Evolutionary conservation across 805 yeast species (phyloP), one percentile per base, ranked within the genome.

Genomic region (Komagataella pseudopastoris): DNA sequence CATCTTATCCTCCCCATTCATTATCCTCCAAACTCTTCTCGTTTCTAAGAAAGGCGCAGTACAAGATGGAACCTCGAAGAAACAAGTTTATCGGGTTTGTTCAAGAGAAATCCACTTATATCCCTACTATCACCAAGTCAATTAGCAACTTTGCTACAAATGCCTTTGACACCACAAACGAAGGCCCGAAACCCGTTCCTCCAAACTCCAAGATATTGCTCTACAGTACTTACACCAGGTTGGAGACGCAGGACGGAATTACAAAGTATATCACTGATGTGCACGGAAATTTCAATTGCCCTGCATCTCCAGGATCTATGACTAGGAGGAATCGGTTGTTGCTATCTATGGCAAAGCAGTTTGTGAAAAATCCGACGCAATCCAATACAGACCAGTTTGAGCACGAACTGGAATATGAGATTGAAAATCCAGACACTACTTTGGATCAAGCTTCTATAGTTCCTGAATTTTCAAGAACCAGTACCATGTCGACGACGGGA

Each of bases 311-410:
- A 0, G 95, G 95, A 1, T 69, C 75, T 6, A 76, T 80, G 71
- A 75, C 77, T 30, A 71, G 95, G 46, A 88, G 84, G 59, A 88
- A 88, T 63, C 69, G 82, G 53, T 63, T 90, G 47, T 70, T 90
- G 36, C 63, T 85, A 20, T 74, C 88, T 0, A 65, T 88, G 47
- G 87, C 88, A 3, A 78, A 78, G 54, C 88, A 86, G 63, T 68
- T 85, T 49, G 76, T 81, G 0, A 77, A 79, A 49, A 49, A 60
- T 44, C 59, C 60, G 10, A 51, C 64, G 3, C 59, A 51, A 14
- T 57, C 63, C 8, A 58, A 68, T 1, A 65, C 64, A 0, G 65
- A 61, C 23, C 68, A 69, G 53, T 53, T 71, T 22, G 73, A 70
- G 49, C 63, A 63, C 5, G 71, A 71, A 51, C 47, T 73, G 18